phyloP scores from a whole-genome alignment of 2,329 filamentous ascomycete species.

The Leptographium wingfieldii region DNA sequence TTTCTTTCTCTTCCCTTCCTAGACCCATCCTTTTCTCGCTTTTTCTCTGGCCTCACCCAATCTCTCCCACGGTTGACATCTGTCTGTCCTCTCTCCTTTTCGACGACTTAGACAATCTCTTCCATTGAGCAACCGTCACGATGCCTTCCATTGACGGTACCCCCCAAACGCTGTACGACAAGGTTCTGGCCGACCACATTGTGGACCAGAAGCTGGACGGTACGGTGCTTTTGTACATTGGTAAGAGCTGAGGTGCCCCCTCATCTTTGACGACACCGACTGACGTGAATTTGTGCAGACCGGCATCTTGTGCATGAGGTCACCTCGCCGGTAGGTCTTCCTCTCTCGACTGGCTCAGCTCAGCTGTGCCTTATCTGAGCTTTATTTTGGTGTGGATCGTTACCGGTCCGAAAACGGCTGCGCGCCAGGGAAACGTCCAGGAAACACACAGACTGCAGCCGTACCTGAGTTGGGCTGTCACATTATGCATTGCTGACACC shows the following conservation, averaged over 20 bases:
- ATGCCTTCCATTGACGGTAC: slow-evolving; percentile 66
- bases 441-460: neutral
- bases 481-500: neutral
- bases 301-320: slow-evolving; percentile 97
- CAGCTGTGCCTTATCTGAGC: neutral
- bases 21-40: neutral
- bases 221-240: slow-evolving; percentile 86
- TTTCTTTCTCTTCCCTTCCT: neutral
- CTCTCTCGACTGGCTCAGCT: neutral
- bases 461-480: neutral
- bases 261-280: neutral
- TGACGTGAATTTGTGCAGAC: slow-evolving; percentile 36
- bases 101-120: neutral
- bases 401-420: slow-evolving; percentile 1
- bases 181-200: slow-evolving; percentile 89
- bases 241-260: slow-evolving; percentile 31
- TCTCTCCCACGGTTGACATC: neutral
- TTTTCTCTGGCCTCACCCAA: neutral
- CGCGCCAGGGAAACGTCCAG: neutral
- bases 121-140: neutral
- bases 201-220: slow-evolving; percentile 93
- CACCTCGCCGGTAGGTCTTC: slow-evolving; percentile 67
- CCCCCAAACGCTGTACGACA: slow-evolving; percentile 88
- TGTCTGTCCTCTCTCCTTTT: neutral
- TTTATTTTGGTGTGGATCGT: neutral